phyloP scores from a whole-genome alignment of 441 rosid genomes.

The Daphne laureola region DNA sequence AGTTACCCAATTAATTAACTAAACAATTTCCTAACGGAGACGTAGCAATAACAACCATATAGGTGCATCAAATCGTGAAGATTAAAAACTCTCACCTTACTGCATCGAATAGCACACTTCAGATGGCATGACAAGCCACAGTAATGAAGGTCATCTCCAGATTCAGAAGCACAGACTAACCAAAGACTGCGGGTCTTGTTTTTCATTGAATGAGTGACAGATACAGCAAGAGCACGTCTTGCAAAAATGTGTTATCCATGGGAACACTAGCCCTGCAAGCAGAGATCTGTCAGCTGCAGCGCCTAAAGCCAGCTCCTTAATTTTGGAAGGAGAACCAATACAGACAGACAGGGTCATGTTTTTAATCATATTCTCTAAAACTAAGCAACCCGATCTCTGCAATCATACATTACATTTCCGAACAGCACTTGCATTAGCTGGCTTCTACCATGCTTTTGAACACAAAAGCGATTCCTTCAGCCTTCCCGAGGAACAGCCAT shows the following conservation, averaged over 20 bases:
- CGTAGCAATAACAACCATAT: constrained; percentile 94
- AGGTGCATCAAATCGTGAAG: constrained; percentile 84
- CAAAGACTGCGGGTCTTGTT: constrained; percentile 98
- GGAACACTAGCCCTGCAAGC: constrained; percentile 39
- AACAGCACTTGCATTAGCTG: too few relatives aligned
- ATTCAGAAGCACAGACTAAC: constrained; percentile 83
- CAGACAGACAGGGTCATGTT: too few relatives aligned
- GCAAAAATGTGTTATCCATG: constrained; percentile 79
- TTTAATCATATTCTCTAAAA: too few relatives aligned
- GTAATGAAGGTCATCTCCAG: constrained; percentile 45
- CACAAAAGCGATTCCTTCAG: too few relatives aligned
- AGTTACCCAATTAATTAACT: constrained; percentile 13
- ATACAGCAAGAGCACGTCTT: constrained; percentile 97
- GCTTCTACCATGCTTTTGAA: too few relatives aligned
- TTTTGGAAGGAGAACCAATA: too few relatives aligned
- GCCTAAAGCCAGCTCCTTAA: too few relatives aligned
- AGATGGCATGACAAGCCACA: constrained; percentile 92
- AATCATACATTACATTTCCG: too few relatives aligned
- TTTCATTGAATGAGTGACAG: constrained; percentile 86
- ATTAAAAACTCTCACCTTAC: constrained; percentile 79
- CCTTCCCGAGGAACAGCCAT: too few relatives aligned
- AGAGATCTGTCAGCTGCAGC: too few relatives aligned
- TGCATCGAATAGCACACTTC: constrained; percentile 77
- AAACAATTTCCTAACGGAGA: constrained; percentile 12
- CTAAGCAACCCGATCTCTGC: too few relatives aligned